Evolutionary conservation across 129 eudicot species (phyloP), one percentile per base, ranked within the genome.

Genomic region (Centaurea solstitialis): DNA sequence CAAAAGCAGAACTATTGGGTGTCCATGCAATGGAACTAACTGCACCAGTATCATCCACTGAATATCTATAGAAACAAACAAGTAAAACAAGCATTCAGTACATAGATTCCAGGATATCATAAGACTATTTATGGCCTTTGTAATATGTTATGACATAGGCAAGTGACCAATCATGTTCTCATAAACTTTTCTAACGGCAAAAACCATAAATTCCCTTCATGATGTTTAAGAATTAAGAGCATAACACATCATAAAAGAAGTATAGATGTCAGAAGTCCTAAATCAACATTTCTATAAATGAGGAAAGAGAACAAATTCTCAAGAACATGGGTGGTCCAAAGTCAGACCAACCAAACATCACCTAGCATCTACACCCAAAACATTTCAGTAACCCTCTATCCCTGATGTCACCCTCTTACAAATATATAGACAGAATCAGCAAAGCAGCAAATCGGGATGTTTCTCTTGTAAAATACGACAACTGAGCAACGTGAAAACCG

Each of bases 1-100:
- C 97, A 85, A 95, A 92, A 77, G 99, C 99, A 83, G 97, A 89
- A 82, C 92, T 85, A 82, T 95, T 97, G 22, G 99, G 99, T 50
- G 99, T 95, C 99, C 99, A 95, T 61, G 97, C 88, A 77, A 95
- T 88, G 73, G 87, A 95, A 76, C 77, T 92, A 77, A 95, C 97
- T 45, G 94, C 87, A 82, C 99, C 99, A 57, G 99, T 95, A 77
- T 92, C 97, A 28, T 95, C 99, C 86, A 87, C 84, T 62, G 97
- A 84, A 79, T 94, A 94, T 81, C 99, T 94, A 92, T 86, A 85
- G 21, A 76, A 77, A 68, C 61, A 69, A 71, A 13, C 11, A 22
- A 71, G 75, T 39, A 76, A 23, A 64, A 28, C 33, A 72, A 68
- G 78, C 78, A 77, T 65, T 70, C 22, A 33, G 41, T 23, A 39